Evolutionary conservation across 441 rosid genomes (phyloP).

Genomic region (Pelargonium fulgidum): DNA sequence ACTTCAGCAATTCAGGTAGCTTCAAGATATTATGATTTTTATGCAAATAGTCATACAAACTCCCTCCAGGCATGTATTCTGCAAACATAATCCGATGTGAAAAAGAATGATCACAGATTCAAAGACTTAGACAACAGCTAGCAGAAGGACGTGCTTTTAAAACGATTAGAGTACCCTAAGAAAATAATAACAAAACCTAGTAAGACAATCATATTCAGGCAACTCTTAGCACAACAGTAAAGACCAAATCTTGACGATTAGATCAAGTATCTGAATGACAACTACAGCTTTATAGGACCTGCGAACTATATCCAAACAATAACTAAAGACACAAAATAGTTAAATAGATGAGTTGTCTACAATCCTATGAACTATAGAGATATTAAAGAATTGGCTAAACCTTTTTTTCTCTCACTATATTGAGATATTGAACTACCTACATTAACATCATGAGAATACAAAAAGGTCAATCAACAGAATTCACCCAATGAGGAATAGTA

Average conservation of each 20-base stretch:
- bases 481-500: too few relatives aligned
- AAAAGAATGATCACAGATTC: not conserved
- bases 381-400: too few relatives aligned
- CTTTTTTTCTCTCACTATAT: too few relatives aligned
- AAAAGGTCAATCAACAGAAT: too few relatives aligned
- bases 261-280: not conserved
- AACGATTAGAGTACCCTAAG: not conserved
- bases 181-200: not conserved
- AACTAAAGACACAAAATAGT: too few relatives aligned
- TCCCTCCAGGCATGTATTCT: conserved; percentile 82
- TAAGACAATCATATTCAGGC: not conserved
- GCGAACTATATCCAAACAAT: too few relatives aligned
- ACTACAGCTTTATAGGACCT: too few relatives aligned
- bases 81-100: conserved; percentile 22
- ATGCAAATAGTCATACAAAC: conserved; percentile 64
- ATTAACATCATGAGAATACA: too few relatives aligned
- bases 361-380: too few relatives aligned
- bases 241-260: not conserved
- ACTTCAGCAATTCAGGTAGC: conserved; percentile 50
- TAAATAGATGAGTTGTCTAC: too few relatives aligned
- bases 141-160: not conserved
- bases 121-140: not conserved
- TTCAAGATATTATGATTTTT: conserved; percentile 43
- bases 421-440: too few relatives aligned
- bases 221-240: not conserved